Percentiles rank a stretch among this genome's conserved stretches.
Evolutionary conservation across 352 stramenopile genomes (phyloP).

Genomic region (Phytophthora lateralis): DNA sequence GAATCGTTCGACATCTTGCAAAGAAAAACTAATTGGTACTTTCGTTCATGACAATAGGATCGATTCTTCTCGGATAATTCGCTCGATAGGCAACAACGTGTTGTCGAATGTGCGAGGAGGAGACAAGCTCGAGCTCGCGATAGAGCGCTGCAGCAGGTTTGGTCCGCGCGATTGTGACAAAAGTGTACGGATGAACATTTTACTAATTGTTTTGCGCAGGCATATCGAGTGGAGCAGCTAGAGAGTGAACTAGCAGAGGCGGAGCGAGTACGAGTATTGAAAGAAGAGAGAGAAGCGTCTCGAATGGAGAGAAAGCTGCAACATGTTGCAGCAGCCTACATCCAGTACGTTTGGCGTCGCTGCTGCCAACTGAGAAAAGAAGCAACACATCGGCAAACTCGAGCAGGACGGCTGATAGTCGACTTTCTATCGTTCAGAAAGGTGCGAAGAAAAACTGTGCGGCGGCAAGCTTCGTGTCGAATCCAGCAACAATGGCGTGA

Average conservation of each 20-base stretch:
- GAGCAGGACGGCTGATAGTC: slow-evolving; percentile 38
- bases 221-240: slow-evolving; percentile 47
- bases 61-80: slow-evolving; percentile 81
- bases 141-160: slow-evolving; percentile 60
- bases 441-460: slow-evolving; percentile 14
- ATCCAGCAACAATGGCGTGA: slow-evolving; percentile 50
- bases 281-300: slow-evolving; percentile 57
- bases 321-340: slow-evolving; percentile 68
- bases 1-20: neutral
- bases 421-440: slow-evolving; percentile 38
- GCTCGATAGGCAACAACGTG: slow-evolving; percentile 53
- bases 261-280: slow-evolving; percentile 32
- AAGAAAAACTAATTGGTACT: neutral
- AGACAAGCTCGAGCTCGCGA: slow-evolving; percentile 56
- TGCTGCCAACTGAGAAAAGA: slow-evolving; percentile 21
- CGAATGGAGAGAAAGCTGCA: slow-evolving; percentile 67
- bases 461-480: slow-evolving; percentile 28
- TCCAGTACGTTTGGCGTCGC: slow-evolving; percentile 67
- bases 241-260: slow-evolving; percentile 58
- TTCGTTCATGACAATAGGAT: slow-evolving; percentile 38
- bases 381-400: slow-evolving; percentile 12
- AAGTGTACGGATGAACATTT: too few relatives aligned
- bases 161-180: neutral
- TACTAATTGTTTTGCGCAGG: slow-evolving; percentile 35
- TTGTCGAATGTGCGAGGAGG: slow-evolving; percentile 63